Base-by-base conservation (phyloP, 495 filamentous ascomycete genomes). In the Talaromyces thailandensis region DNA sequence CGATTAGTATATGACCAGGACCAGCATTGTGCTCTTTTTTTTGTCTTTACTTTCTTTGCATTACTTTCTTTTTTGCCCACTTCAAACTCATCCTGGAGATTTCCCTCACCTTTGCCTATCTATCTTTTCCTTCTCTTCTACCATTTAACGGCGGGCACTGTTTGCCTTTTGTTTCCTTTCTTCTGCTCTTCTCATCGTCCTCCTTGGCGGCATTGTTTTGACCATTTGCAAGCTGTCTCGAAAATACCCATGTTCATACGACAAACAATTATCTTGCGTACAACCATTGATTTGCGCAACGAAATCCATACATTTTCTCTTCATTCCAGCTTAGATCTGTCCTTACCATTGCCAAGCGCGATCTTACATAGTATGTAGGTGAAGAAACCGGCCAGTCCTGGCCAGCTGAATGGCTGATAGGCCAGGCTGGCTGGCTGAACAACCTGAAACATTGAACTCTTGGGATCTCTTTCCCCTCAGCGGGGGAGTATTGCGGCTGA, bases 131-230 rank as follows among this genome's bases (percentile, higher is more conserved):
- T 48, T 48, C 43, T 48, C 43, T 48, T 48, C 43, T 21, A 48
- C 43, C 43, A 18, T 9, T 23, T 59, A 62, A 65, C 52, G 62
- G 64, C 59, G 53, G 65, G 58, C 61, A 32, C 64, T 60, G 14
- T 61, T 70, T 68, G 60, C 62, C 62, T 56, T 57, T 43, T 67
- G 29, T 35, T 62, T 48, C 31, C 8, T 56, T 35, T 58, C 21
- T 18, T 16, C n/a, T 16, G 62, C 53, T 62, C 61, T 40, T 56
- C 62, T 64, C 25, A 55, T 64, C 43, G 18, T 48, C 16, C 5
- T 21, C 18, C 60, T 61, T 56, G 26, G 62, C 65, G 52, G 24
- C 52, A 55, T 55, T 29, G 52, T 55, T 55, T 25, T 29, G 31
- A 35, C 31, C 26, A 35, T 58, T 45, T 35, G 31, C 37, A 35